Evolutionary conservation across 1,284 basidiomycete species (phyloP).

Genomic region (Pterulicium gracile): DNA sequence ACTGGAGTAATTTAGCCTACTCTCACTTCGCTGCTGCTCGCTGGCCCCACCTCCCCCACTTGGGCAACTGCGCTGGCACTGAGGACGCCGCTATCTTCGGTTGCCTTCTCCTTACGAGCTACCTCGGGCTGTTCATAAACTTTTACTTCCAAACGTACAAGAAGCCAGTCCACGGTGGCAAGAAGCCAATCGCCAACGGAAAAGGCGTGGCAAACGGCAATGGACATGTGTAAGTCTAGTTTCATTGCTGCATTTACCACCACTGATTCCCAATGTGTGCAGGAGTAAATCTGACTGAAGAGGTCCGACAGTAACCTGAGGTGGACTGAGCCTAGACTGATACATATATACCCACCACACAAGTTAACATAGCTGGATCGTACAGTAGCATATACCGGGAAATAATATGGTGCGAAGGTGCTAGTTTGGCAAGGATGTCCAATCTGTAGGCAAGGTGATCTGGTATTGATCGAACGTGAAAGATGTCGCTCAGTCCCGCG

Average conservation of each 20-base stretch:
- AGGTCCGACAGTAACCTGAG: too few relatives aligned
- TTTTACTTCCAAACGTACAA: conserved; percentile 82
- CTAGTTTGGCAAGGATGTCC: too few relatives aligned
- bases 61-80: conserved; percentile 81
- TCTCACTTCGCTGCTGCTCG: conserved; percentile 69
- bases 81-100: conserved; percentile 87
- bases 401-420: background rate
- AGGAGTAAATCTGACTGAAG: too few relatives aligned
- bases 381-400: background rate
- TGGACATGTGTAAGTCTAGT: conserved; percentile 11
- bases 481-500: too few relatives aligned
- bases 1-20: conserved; percentile 58
- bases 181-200: conserved; percentile 28
- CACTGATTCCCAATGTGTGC: too few relatives aligned
- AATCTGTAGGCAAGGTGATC: too few relatives aligned
- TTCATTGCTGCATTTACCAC: background rate
- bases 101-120: conserved; percentile 79
- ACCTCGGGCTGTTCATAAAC: conserved; percentile 87
- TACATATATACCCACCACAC: too few relatives aligned
- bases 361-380: too few relatives aligned
- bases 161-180: conserved; percentile 40
- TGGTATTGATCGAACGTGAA: too few relatives aligned
- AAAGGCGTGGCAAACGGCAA: conserved; percentile 24
- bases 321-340: too few relatives aligned
- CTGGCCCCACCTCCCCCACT: conserved; percentile 50